These are phyloP conservation scores for Diaporthe helianthi DNA, from an alignment of 2,329 filamentous ascomycete species.

Conservation along the genomic window DNA sequence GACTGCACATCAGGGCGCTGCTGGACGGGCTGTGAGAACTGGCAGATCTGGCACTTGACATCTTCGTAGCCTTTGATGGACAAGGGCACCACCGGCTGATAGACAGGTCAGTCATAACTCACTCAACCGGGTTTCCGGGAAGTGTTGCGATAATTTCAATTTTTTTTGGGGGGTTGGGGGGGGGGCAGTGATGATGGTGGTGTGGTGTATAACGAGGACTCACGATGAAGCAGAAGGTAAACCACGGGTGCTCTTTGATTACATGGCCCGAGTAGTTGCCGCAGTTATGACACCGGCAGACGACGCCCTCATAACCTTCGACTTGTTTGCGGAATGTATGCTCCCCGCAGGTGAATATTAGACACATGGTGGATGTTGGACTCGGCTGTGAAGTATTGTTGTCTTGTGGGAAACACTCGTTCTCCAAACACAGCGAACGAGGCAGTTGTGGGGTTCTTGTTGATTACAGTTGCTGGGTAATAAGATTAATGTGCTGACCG, in stretches of 20 bases:
- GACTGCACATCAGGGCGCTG: slow-evolving; percentile 62
- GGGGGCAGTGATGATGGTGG: no score
- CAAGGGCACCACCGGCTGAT: slow-evolving; percentile 73
- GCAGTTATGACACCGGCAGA: slow-evolving; percentile 71
- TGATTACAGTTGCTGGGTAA: neutral
- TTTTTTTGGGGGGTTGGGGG: neutral
- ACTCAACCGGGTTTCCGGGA: neutral
- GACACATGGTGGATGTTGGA: slow-evolving; percentile 55
- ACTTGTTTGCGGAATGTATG: slow-evolving; percentile 67
- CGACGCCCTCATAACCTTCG: slow-evolving; percentile 66
- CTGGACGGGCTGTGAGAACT: slow-evolving; percentile 73
- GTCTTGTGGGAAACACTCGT: neutral
- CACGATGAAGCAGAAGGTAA: slow-evolving; percentile 80
- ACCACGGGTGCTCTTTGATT: slow-evolving; percentile 73
- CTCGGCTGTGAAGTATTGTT: neutral
- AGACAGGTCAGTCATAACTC: slow-evolving; percentile 2
- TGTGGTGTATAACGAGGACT: slow-evolving; percentile 40
- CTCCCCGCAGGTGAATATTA: slow-evolving; percentile 21
- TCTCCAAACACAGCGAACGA: neutral
- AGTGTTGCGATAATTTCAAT: neutral
- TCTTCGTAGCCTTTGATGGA: slow-evolving; percentile 72
- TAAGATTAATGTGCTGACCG: neutral
- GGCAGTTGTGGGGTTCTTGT: neutral
- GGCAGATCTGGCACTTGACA: slow-evolving; percentile 77
- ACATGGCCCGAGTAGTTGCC: slow-evolving; percentile 68